Conservation (phyloP, 2,329 filamentous ascomycete species). For the Penicillium polonicum region DNA sequence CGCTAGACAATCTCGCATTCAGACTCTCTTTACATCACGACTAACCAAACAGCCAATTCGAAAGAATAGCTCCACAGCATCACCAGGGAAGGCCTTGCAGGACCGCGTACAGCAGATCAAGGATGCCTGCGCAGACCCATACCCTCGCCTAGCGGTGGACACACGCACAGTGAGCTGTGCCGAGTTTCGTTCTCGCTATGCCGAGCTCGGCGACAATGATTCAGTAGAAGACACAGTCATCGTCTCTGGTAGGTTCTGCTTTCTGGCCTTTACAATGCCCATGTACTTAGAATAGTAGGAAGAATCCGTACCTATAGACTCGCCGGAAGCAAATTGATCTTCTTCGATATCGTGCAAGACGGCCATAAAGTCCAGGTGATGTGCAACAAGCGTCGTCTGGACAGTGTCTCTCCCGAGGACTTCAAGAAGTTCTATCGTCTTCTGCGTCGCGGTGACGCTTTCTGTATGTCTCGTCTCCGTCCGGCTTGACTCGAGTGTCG, state of each 20-base stretch:
- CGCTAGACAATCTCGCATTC: slow-evolving; percentile 9
- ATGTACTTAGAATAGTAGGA: slow-evolving; percentile 56
- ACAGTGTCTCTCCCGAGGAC: slow-evolving; percentile 38
- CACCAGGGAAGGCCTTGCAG: slow-evolving; percentile 36
- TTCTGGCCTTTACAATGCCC: slow-evolving; percentile 18
- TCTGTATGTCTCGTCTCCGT: slow-evolving; percentile 62
- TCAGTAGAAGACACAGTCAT: slow-evolving; percentile 43
- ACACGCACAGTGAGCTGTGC: slow-evolving; percentile 33
- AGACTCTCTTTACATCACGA: slow-evolving; percentile 10
- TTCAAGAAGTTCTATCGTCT: slow-evolving; percentile 64
- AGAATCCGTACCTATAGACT: slow-evolving; percentile 71
- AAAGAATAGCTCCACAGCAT: slow-evolving; percentile 30
- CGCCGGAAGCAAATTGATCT: slow-evolving; percentile 75
- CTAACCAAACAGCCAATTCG: slow-evolving; percentile 23
- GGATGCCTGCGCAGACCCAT: slow-evolving; percentile 36
- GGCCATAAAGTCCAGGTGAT: slow-evolving; percentile 73
- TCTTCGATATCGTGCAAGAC: slow-evolving; percentile 76
- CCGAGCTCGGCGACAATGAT: slow-evolving; percentile 38
- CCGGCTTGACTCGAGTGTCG: slow-evolving; percentile 8
- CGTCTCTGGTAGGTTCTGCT: slow-evolving; percentile 44
- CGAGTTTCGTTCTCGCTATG: slow-evolving; percentile 41
- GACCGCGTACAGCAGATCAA: slow-evolving; percentile 41
- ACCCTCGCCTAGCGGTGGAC: slow-evolving; percentile 39
- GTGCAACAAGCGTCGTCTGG: slow-evolving; percentile 59
- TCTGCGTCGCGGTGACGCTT: slow-evolving; percentile 77